Percentiles rank a stretch among this genome's conserved stretches.
phyloP scores from a whole-genome alignment of 345 rosid species.

The Salix koriyanagi region DNA sequence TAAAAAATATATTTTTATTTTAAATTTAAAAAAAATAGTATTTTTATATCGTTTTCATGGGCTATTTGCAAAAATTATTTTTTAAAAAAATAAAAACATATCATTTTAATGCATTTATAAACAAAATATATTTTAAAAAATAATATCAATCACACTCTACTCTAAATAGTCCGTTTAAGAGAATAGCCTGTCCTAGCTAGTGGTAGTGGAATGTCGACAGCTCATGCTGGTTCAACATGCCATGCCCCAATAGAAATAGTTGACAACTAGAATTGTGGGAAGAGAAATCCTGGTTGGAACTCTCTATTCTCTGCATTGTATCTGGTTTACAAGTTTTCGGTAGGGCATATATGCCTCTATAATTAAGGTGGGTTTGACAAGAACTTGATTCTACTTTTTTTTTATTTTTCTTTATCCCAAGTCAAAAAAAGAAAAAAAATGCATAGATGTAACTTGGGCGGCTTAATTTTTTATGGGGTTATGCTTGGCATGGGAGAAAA shows the following conservation, averaged over 20 bases:
- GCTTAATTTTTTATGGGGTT: neutral
- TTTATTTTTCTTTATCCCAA: neutral
- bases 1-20: no score
- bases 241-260: neutral
- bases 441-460: neutral
- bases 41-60: no score
- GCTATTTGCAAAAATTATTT: no score
- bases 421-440: neutral
- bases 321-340: neutral
- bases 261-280: neutral
- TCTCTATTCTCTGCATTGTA: neutral
- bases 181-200: neutral
- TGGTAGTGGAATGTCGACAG: neutral
- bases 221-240: neutral
- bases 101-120: no score
- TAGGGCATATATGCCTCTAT: constrained; percentile 8
- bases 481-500: neutral
- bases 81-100: no score
- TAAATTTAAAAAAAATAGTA: no score
- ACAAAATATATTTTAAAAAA: no score
- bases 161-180: no score
- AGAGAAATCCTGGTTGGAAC: neutral
- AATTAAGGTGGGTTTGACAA: constrained; percentile 5
- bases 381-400: constrained; percentile 18
- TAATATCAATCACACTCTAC: no score